Evolutionary conservation across 495 filamentous ascomycete genomes (phyloP).

Genomic region (Xylaria castorea): DNA sequence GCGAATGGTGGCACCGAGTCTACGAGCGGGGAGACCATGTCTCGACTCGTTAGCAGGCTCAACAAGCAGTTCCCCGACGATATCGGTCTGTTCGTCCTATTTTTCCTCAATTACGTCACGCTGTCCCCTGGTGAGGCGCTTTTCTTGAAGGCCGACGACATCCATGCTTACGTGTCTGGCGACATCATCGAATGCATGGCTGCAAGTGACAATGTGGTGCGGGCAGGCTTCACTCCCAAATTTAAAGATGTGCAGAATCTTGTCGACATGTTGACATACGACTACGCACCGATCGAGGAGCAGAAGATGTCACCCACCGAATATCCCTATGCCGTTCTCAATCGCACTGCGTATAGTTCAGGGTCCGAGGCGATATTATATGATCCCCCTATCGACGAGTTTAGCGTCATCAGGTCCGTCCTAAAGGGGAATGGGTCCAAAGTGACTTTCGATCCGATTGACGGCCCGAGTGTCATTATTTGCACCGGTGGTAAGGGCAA

Average conservation of each 20-base stretch:
- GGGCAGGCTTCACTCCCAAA: constrained; percentile 96
- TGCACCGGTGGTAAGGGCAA: constrained; percentile 82
- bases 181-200: constrained; percentile 99
- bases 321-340: constrained; percentile 83
- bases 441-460: constrained; percentile 83
- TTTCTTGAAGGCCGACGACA: constrained; percentile 94
- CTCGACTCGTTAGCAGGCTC: constrained; percentile 75
- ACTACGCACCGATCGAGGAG: constrained; percentile 88
- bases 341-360: constrained; percentile 77
- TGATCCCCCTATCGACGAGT: constrained; percentile 96
- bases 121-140: constrained; percentile 89
- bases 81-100: constrained; percentile 58
- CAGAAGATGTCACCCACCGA: constrained; percentile 89
- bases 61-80: constrained; percentile 63
- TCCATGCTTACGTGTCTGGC: constrained; percentile 94
- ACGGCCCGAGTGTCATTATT: constrained; percentile 90
- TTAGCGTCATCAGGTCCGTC: constrained; percentile 84
- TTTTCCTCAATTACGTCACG: constrained; percentile 60
- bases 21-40: constrained; percentile 70
- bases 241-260: constrained; percentile 95
- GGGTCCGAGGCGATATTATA: constrained; percentile 75
- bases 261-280: constrained; percentile 92
- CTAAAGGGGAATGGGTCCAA: constrained; percentile 74
- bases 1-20: constrained; percentile 67
- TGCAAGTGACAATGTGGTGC: constrained; percentile 95